Evolutionary conservation across 495 filamentous ascomycete species (phyloP).

Genomic region (Massariosphaeria phaeospora): DNA sequence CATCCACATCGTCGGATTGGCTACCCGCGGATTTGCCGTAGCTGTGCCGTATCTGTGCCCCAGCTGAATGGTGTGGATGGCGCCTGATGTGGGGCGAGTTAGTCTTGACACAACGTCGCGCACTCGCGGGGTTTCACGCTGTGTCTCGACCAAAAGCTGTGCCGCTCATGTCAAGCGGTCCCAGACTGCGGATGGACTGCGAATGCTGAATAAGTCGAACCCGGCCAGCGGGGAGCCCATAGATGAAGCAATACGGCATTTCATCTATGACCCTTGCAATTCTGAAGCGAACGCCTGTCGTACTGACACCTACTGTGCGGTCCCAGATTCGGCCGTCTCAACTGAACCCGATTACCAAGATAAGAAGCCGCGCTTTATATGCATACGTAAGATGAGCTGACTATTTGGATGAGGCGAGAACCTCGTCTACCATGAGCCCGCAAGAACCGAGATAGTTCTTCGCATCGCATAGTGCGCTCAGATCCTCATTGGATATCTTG

Average conservation of each 20-base stretch:
- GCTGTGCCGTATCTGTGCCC: slow-evolving; percentile 21
- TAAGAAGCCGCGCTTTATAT: not conserved
- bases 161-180: no score
- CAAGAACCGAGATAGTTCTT: slow-evolving; percentile 50
- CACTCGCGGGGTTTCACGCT: no score
- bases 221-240: slow-evolving; percentile 14
- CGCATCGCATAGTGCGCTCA: slow-evolving; percentile 47
- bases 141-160: slow-evolving; percentile 5
- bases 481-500: slow-evolving; percentile 40
- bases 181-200: slow-evolving; percentile 1
- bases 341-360: slow-evolving; percentile 15
- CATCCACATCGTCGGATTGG: slow-evolving; percentile 23
- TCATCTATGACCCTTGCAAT: slow-evolving; percentile 22
- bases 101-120: slow-evolving; percentile 7
- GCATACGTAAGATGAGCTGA: slow-evolving; percentile 12
- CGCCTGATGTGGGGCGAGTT: slow-evolving; percentile 31
- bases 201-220: slow-evolving; percentile 6
- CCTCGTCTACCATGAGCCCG: slow-evolving; percentile 49
- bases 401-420: slow-evolving; percentile 39
- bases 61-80: slow-evolving; percentile 27
- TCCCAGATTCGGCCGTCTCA: not conserved
- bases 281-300: slow-evolving; percentile 8
- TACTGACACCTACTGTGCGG: slow-evolving; percentile 14
- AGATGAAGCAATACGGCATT: slow-evolving; percentile 22
- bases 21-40: slow-evolving; percentile 24